Evolutionary conservation across 2,329 filamentous ascomycete species (phyloP).

Genomic region (Drechmeria coniospora): DNA sequence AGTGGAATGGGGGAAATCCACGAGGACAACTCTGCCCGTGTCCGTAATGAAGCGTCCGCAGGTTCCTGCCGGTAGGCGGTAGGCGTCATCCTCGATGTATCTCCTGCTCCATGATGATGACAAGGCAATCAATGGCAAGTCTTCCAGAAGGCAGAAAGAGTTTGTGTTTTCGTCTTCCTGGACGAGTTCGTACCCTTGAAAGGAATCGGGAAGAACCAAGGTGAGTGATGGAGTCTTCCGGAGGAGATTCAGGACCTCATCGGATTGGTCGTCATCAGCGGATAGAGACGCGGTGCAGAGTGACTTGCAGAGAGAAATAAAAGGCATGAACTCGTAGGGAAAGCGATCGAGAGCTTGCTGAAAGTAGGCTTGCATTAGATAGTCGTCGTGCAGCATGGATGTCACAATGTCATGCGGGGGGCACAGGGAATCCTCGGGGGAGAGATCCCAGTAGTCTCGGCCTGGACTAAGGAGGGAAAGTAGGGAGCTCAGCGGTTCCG

Average conservation of each 20-base stretch:
- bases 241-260: slow-evolving; percentile 47
- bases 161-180: slow-evolving; percentile 80
- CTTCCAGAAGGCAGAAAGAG: slow-evolving; percentile 50
- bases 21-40: slow-evolving; percentile 56
- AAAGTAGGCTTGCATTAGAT: slow-evolving; percentile 44
- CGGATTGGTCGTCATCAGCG: slow-evolving; percentile 20
- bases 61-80: slow-evolving; percentile 51
- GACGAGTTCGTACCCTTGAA: slow-evolving; percentile 60
- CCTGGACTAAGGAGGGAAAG: slow-evolving; percentile 47
- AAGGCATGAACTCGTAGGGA: slow-evolving; percentile 71
- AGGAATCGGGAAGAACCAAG: slow-evolving; percentile 55
- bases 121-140: slow-evolving; percentile 47
- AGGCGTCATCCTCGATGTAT: slow-evolving; percentile 30
- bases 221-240: slow-evolving; percentile 61
- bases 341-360: slow-evolving; percentile 60
- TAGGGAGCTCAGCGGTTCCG: slow-evolving; percentile 52
- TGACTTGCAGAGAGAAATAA: slow-evolving; percentile 55
- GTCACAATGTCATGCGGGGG: slow-evolving; percentile 18
- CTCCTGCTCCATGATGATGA: slow-evolving; percentile 28
- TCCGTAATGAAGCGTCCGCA: slow-evolving; percentile 62
- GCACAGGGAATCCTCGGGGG: slow-evolving; percentile 16
- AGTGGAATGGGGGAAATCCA: slow-evolving; percentile 67
- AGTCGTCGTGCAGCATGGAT: slow-evolving; percentile 19
- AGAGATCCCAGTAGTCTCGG: slow-evolving; percentile 37
- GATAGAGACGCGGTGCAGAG: slow-evolving; percentile 28